These are phyloP conservation scores for Leishmania tropica DNA, from an alignment of 208 protist genomes.

Conservation along the genomic window DNA sequence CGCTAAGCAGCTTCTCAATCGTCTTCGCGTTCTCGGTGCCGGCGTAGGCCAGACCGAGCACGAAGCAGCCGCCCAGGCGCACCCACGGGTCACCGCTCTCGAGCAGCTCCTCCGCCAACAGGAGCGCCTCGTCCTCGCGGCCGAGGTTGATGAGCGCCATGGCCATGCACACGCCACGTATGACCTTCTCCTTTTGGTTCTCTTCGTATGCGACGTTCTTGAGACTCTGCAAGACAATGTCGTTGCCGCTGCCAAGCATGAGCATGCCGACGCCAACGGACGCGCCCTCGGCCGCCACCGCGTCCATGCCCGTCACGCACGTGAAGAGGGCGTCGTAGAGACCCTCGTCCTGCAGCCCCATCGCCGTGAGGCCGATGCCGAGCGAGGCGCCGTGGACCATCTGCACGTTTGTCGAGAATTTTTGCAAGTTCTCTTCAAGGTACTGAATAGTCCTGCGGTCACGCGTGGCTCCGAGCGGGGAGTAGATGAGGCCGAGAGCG, in stretches of 20 bases:
- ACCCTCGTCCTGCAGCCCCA: conserved; percentile 89
- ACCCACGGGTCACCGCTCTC: conserved; percentile 96
- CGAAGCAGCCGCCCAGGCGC: conserved; percentile 97
- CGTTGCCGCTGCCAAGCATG: conserved; percentile 96
- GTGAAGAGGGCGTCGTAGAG: conserved; percentile 96
- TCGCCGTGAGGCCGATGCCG: conserved; percentile 94
- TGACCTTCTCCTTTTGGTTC: conserved; percentile 99
- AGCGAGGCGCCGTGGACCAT: conserved; percentile 98
- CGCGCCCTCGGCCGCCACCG: conserved; percentile 98
- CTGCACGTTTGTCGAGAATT: conserved; percentile 79
- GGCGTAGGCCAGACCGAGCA: conserved; percentile 97
- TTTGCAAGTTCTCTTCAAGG: conserved; percentile 68
- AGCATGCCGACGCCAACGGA: conserved; percentile 98
- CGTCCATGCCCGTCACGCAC: conserved; percentile 94
- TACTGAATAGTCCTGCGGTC: conserved; percentile 82
- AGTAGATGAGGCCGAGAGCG: conserved; percentile 98
- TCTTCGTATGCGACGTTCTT: conserved; percentile 93
- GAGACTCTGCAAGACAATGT: conserved; percentile 91
- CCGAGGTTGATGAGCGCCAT: conserved; percentile 97
- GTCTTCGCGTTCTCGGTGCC: conserved; percentile 96
- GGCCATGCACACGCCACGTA: conserved; percentile 97
- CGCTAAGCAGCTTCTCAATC: conserved; percentile 95
- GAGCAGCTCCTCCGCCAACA: conserved; percentile 93
- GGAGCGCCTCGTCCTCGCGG: conserved; percentile 95
- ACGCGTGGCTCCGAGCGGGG: conserved; percentile 88